Conservation (phyloP, 768 basidiomycete species). For the Austroboletus festivus region DNA sequence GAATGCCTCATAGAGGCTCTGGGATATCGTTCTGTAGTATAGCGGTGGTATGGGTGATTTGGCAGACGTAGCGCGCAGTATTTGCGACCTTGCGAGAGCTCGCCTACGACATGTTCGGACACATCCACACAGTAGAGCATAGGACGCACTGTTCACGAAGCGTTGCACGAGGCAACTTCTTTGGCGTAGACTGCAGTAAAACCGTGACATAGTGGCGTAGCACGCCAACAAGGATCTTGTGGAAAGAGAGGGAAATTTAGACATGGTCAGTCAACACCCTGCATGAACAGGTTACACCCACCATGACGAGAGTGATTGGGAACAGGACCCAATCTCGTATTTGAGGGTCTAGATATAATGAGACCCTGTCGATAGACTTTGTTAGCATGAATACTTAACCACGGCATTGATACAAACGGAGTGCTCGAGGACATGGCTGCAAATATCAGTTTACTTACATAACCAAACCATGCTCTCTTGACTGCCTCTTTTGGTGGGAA, state of each 20-base stretch:
- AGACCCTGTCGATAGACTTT: conserved; percentile 32
- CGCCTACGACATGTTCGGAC: conserved; percentile 39
- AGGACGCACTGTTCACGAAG: conserved; percentile 87
- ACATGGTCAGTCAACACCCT: conserved; percentile 2
- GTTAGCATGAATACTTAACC: conserved; percentile 10
- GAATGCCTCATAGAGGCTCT: conserved; percentile 69
- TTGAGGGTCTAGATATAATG: conserved; percentile 86
- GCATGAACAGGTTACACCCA: conserved; percentile 33
- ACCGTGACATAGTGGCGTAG: conserved; percentile 89
- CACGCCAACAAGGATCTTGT: conserved; percentile 87
- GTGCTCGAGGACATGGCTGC: conserved; percentile 34
- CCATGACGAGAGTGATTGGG: conserved; percentile 97
- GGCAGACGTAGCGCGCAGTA: conserved; percentile 77
- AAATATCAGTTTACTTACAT: too few relatives aligned
- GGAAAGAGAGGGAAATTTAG: too few relatives aligned
- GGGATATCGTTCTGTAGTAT: conserved; percentile 73
- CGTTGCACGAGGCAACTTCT: conserved; percentile 71
- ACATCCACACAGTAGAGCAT: conserved; percentile 1
- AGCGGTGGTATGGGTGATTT: conserved; percentile 76
- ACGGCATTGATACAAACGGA: conserved; percentile 21
- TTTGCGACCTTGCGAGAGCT: conserved; percentile 76
- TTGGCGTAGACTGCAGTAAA: conserved; percentile 79
- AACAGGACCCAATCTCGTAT: conserved; percentile 94
- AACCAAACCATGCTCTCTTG: too few relatives aligned
- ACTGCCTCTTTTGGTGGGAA: conserved; percentile 26